Evolutionary conservation across 148 eudicot genomes (phyloP).

Genomic region (Diospyros kaki): DNA sequence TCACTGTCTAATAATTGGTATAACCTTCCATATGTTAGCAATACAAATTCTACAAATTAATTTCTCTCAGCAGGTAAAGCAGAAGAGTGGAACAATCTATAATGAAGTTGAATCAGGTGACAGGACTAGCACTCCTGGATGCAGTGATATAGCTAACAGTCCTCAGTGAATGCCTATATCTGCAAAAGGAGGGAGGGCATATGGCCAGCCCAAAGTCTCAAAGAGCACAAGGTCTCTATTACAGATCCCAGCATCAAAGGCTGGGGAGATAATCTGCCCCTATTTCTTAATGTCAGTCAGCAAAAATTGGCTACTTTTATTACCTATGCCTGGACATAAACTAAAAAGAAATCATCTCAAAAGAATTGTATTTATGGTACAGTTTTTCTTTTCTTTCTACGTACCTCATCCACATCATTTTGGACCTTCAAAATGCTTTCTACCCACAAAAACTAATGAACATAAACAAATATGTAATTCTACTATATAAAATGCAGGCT

Average conservation of each 20-base stretch:
- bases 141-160: slow-evolving; percentile 48
- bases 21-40: slow-evolving; percentile 7
- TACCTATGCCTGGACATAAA: slow-evolving; percentile 5
- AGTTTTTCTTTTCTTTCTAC: neutral
- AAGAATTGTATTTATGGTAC: neutral
- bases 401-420: neutral
- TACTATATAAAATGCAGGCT: slow-evolving; percentile 49
- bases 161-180: slow-evolving; percentile 72
- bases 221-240: slow-evolving; percentile 54
- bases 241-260: slow-evolving; percentile 62
- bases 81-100: slow-evolving; percentile 44
- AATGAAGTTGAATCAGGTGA: slow-evolving; percentile 49
- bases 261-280: slow-evolving; percentile 43
- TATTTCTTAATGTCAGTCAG: neutral
- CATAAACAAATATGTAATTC: slow-evolving; percentile 1
- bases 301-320: neutral
- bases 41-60: slow-evolving; percentile 7
- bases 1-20: neutral
- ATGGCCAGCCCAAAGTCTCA: slow-evolving; percentile 49
- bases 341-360: neutral
- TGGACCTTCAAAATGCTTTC: neutral
- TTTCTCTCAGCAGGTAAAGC: slow-evolving; percentile 60
- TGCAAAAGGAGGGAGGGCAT: slow-evolving; percentile 57
- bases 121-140: slow-evolving; percentile 47
- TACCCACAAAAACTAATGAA: neutral